Evolutionary conservation across 2,329 filamentous ascomycete genomes (phyloP).

Genomic region (Paramyrothecium sp.): DNA sequence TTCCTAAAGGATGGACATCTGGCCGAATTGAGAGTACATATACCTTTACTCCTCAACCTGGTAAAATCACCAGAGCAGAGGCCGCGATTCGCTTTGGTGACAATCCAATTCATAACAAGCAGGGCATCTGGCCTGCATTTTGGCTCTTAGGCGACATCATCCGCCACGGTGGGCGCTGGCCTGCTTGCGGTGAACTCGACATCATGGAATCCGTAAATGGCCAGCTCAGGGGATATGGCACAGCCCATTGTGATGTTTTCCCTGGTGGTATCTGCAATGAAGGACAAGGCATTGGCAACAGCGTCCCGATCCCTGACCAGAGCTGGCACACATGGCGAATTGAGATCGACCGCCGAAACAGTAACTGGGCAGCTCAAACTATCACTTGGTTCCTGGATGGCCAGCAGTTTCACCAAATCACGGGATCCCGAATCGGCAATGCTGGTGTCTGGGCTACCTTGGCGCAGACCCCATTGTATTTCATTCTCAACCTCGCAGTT

Average conservation of each 20-base stretch:
- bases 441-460: constrained; percentile 42
- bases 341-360: constrained; percentile 42
- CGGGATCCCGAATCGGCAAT: constrained; percentile 39
- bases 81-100: no score
- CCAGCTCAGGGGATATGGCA: no score
- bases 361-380: constrained; percentile 41
- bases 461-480: constrained; percentile 44
- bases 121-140: constrained; percentile 16
- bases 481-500: constrained; percentile 52
- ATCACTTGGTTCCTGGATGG: constrained; percentile 47
- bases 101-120: no score
- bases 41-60: no score
- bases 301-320: no score
- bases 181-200: constrained; percentile 6
- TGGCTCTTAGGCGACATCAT: constrained; percentile 19
- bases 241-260: no score
- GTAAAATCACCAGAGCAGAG: no score
- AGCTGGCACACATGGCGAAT: constrained; percentile 21
- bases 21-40: no score
- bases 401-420: constrained; percentile 36
- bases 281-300: no score
- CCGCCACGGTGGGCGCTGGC: constrained; percentile 17
- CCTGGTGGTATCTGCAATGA: no score
- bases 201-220: no score
- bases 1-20: no score